These are phyloP conservation scores for Bretschneidera sinensis DNA, from an alignment of 345 rosid species.

Conservation along the genomic window DNA sequence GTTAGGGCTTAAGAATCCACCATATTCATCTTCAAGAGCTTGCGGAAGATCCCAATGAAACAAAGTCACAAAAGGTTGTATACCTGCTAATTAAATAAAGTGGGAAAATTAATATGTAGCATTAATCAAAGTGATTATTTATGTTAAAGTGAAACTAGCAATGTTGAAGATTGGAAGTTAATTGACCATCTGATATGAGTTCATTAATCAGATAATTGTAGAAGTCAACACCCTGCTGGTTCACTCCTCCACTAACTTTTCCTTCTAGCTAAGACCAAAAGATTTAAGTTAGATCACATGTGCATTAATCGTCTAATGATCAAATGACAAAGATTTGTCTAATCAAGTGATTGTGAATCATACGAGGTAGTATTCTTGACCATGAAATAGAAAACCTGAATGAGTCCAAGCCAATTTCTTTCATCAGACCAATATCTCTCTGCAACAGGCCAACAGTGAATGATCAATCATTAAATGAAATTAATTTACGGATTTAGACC, in stretches of 20 bases:
- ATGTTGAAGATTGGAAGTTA: too few relatives aligned
- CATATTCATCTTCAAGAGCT: constrained; percentile 54
- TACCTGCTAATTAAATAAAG: constrained; percentile 22
- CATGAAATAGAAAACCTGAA: constrained; percentile 51
- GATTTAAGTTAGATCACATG: not conserved
- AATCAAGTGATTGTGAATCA: constrained; percentile 1
- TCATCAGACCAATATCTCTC: constrained; percentile 41
- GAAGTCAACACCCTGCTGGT: constrained; percentile 24
- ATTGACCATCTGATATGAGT: constrained; percentile 19
- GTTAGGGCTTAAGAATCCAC: constrained; percentile 44
- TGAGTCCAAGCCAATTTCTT: constrained; percentile 34
- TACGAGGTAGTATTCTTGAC: constrained; percentile 49
- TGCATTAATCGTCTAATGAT: not conserved
- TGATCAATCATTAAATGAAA: constrained; percentile 2
- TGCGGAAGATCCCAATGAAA: constrained; percentile 64
- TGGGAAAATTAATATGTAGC: too few relatives aligned
- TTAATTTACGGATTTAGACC: not conserved
- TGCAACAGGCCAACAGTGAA: too few relatives aligned
- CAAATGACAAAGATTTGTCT: not conserved
- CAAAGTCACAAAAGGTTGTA: constrained; percentile 50
- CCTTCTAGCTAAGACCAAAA: constrained; percentile 22
- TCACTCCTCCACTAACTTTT: constrained; percentile 25
- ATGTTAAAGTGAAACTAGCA: too few relatives aligned
- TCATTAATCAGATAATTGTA: constrained; percentile 27
- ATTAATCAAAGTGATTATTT: too few relatives aligned